Base-by-base conservation (phyloP, 2,329 filamentous ascomycete genomes). In the Cercospora zeina region DNA sequence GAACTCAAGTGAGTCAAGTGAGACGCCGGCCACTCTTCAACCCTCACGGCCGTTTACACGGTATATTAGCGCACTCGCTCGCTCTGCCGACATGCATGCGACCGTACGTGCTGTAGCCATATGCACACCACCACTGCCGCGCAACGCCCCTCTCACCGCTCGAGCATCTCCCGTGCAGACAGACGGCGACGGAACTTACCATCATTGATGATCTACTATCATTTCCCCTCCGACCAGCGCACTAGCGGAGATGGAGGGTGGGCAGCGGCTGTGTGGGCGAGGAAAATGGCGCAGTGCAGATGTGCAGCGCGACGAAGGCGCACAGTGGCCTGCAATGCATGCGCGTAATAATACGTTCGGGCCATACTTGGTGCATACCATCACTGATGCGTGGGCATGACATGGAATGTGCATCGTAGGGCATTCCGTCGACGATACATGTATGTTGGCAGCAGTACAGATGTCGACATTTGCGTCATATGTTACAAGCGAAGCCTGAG, bases 1-100 rank as follows among this genome's bases (percentile, higher is more conserved):
- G 62, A 62, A 53, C 55, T 65, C 62, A 62, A 49, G 65, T 6
- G 24, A n/a, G n/a, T n/a, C n/a, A n/a, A n/a, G 3, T 65, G 54
- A 21, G 55, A 59, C 54, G 33, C 60, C 54, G 62, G 57, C 58
- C 31, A 56, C 56, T 62, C 51, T 14, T 42, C 49, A 34, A 56
- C n/a, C 42, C 54, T 24, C 47, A 47, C 33, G 27, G 54, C 47
- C 27, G 37, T 30, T 21, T 30, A 47, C 14, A 47, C 49, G 21
- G 33, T 10, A n/a, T 13, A 36, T 11, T 45, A 45, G 21, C 31
- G 54, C 39, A 21, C 24, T 47, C 27, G 27, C 54, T 34, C 31
- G n/a, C 13, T 19, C 13, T 50, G 10, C 30, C 56, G 42, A 58
- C 31, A 51, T 58, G 56, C 30, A 51, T 8, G 56, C 56, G 56